Base-by-base conservation (phyloP, 1,139 yeast genomes). In the Taiozyma sp. region DNA sequence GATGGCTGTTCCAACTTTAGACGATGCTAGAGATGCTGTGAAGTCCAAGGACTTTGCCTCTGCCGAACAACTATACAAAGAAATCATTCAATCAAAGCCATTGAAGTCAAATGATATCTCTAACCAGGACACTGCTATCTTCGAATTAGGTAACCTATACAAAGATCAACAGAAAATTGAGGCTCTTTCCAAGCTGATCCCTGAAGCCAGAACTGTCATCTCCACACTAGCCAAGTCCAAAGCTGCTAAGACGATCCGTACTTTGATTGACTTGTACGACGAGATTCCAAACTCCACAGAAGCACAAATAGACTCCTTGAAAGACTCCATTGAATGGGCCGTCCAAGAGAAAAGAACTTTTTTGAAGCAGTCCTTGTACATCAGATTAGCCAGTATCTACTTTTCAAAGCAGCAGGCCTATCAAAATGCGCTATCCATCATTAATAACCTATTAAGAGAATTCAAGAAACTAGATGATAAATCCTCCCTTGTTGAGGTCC, bases 401-500 rank as follows among this genome's bases (percentile, higher is more conserved):
- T 87, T 85, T 65, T 74, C 78, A 52, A 84, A 84, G 65, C 71
- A 72, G 54, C 80, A 80, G 47, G 74, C 76, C 39, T 88, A 82
- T 69, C 81, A 82, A 57, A 89, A 84, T 46, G 87, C 97, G 4
- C 73, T 95, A 53, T 75, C 77, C 49, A 79, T 92, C 57, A 87
- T 91, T 58, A 83, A 83, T 57, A 78, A 78, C 22, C 77, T 95
- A 62, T 76, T 93, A 62, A 76, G 79, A 57, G 98, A 93, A 68
- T 89, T 92, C 69, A 93, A 93, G 72, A 87, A 90, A 66, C 76
- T 95, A 61, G 99, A 95, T 68, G 99, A 95, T 70, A 95, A 95
- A 70, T 85, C 93, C 49, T 89, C 96, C 39, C 79, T 95, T 53
- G 97, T 95, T 12, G 99, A 95, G 66, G 97, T 95, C 42, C 98